Base-by-base conservation (phyloP, 768 basidiomycete species). In the Termitomyces sp. region DNA sequence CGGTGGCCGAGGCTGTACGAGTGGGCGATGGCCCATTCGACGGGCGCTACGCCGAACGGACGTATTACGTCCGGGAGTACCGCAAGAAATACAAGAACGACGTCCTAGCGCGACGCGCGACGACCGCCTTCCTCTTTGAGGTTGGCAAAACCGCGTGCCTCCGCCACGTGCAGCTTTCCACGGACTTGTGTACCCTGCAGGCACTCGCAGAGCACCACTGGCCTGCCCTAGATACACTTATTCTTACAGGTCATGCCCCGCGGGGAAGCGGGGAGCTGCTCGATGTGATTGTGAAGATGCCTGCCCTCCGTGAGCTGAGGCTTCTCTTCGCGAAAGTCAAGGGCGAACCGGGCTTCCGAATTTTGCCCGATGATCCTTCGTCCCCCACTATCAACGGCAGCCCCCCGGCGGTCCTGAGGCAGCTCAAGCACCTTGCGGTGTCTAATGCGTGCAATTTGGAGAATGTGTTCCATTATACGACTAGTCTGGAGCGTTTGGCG, bases 11-110 rank as follows among this genome's bases (percentile, higher is more conserved):
- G 60, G 76, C 73, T 4, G 69, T 75, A 16, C 71, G 76, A 2
- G 69, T 76, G 2, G 78, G 78, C 2, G 76, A 79, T 53, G 76
- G 76, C 2, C 73, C 76, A 1, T 75, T 71, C 57, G 69, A 77
- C 47, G 58, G 67, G 9, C 73, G 72, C 36, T 74, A 72, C 63
- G 66, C 70, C 24, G 74, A 75, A 20, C 52, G 69, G 5, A 53
- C 69, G 18, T 79, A 78, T 42, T 75, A 74, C 58, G 66, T 67
- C 34, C 69, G 76, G 2, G 72, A 74, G 57, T 79, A 78, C 60
- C 71, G 76, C 30, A 75, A 69, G 62, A 67, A 69, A 56, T 72
- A 76, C 61, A 71, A 69, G 55, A 69, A 73, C 58, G 72, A 75
- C 54, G 70, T 66, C 51, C 70, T 70, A 20, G 71, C 68, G 24